Evolutionary conservation across 2,329 filamentous ascomycete species (phyloP).

Genomic region (Pestalotiopsis sp.): DNA sequence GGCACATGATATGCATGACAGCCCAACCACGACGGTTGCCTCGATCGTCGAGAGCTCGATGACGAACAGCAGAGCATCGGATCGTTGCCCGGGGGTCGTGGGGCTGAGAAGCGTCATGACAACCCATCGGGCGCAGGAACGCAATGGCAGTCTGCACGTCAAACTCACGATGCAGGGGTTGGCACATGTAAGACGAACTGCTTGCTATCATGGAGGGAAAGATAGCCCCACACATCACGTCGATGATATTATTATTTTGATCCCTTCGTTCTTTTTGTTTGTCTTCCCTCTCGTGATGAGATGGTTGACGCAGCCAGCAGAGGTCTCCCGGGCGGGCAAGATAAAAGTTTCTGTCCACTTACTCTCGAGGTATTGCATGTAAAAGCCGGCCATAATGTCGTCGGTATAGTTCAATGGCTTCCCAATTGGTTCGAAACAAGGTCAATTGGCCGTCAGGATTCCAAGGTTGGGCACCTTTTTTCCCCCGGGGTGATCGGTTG

Average conservation of each 20-base stretch:
- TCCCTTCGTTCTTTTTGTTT: slow-evolving; percentile 6
- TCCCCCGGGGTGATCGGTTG: slow-evolving; percentile 22
- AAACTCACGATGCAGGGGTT: slow-evolving; percentile 30
- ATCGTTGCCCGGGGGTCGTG: slow-evolving; percentile 21
- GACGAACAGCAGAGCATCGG: slow-evolving; percentile 14
- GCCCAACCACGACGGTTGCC: slow-evolving; percentile 26
- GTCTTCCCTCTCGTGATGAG: slow-evolving; percentile 19
- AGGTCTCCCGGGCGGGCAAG: slow-evolving; percentile 20
- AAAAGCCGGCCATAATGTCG: slow-evolving; percentile 61
- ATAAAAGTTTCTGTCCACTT: slow-evolving; percentile 44
- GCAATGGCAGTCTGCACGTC: slow-evolving; percentile 30
- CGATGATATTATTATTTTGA: not conserved
- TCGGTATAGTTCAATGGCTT: slow-evolving; percentile 26
- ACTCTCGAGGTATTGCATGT: slow-evolving; percentile 75
- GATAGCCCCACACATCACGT: slow-evolving; percentile 25
- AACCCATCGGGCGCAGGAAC: slow-evolving; percentile 24
- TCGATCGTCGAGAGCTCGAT: slow-evolving; percentile 13
- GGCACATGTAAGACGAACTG: slow-evolving; percentile 35
- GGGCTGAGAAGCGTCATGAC: slow-evolving; percentile 22
- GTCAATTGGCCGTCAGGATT: slow-evolving; percentile 16
- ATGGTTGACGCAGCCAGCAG: slow-evolving; percentile 10
- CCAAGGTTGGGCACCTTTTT: slow-evolving; percentile 15
- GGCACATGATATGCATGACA: slow-evolving; percentile 29
- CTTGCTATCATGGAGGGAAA: slow-evolving; percentile 22
- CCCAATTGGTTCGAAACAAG: not conserved